Percentiles rank a stretch among this genome's conserved stretches.
These are phyloP conservation scores for Betula pendula DNA, from an alignment of 306 rosid species.

Conservation along the genomic window DNA sequence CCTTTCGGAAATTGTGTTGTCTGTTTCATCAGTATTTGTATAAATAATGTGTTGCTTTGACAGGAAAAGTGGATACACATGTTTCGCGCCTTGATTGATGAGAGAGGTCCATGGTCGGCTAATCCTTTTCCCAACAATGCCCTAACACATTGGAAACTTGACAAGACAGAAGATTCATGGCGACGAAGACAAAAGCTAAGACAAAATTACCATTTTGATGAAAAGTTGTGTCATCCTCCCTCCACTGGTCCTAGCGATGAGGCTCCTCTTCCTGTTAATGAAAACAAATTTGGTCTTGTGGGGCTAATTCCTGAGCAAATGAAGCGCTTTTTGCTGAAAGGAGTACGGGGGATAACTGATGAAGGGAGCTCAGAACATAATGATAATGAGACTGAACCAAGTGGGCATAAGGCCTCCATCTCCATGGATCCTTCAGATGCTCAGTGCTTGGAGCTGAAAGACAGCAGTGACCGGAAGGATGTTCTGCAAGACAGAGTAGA, in stretches of 20 bases:
- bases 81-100: slow-evolving; percentile 93
- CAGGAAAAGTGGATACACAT: slow-evolving; percentile 98
- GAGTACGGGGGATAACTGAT: slow-evolving; percentile 80
- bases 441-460: slow-evolving; percentile 64
- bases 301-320: slow-evolving; percentile 94
- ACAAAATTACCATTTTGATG: slow-evolving; percentile 90
- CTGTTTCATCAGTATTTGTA: slow-evolving; percentile 21
- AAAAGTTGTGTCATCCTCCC: slow-evolving; percentile 75
- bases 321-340: slow-evolving; percentile 85
- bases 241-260: slow-evolving; percentile 45
- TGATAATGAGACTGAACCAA: slow-evolving; percentile 56
- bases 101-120: slow-evolving; percentile 98
- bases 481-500: slow-evolving; percentile 62
- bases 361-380: slow-evolving; percentile 67
- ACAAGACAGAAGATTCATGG: slow-evolving; percentile 90
- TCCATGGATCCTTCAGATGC: slow-evolving; percentile 55
- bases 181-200: slow-evolving; percentile 86
- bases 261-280: slow-evolving; percentile 46
- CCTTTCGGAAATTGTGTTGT: slow-evolving; percentile 7
- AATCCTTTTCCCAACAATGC: slow-evolving; percentile 74
- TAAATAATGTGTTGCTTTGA: slow-evolving; percentile 33
- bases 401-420: slow-evolving; percentile 48
- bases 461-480: slow-evolving; percentile 60
- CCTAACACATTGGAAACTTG: slow-evolving; percentile 86
- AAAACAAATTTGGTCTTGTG: slow-evolving; percentile 62